Conservation (phyloP, 495 filamentous ascomycete species). For the Bryoglossum gracile region DNA sequence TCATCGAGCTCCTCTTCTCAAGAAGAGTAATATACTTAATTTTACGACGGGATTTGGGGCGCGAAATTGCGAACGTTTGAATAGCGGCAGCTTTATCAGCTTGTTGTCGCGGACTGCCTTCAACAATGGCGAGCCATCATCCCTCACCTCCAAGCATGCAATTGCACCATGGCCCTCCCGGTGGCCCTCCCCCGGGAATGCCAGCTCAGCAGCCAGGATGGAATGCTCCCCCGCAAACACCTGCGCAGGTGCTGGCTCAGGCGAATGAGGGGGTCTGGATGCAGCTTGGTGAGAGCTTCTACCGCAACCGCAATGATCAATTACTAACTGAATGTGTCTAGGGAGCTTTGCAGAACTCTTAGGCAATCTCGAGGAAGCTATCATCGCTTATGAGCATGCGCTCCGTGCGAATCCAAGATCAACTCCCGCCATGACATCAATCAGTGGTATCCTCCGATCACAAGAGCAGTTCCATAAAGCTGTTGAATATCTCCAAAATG, state of each 20-base stretch:
- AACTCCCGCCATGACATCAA: constrained; percentile 87
- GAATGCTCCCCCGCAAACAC: constrained; percentile 23
- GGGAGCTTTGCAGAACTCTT: constrained; percentile 82
- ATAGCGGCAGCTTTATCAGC: neutral
- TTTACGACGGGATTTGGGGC: neutral
- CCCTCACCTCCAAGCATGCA: constrained; percentile 50
- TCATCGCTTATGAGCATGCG: constrained; percentile 81
- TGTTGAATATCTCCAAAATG: constrained; percentile 85
- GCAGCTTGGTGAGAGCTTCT: constrained; percentile 66
- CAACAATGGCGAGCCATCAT: constrained; percentile 47
- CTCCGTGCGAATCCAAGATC: constrained; percentile 83
- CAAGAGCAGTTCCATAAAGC: constrained; percentile 93
- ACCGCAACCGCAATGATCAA: neutral
- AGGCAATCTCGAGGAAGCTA: constrained; percentile 81
- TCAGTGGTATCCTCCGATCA: constrained; percentile 81
- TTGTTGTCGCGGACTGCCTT: constrained; percentile 4
- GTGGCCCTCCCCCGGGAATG: constrained; percentile 35
- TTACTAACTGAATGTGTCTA: constrained; percentile 31
- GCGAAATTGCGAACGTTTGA: neutral
- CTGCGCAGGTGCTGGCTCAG: constrained; percentile 38
- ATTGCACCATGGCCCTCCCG: constrained; percentile 47
- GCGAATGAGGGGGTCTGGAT: constrained; percentile 90
- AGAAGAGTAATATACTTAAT: neutral
- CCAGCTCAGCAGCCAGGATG: constrained; percentile 26
- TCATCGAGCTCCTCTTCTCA: neutral